These are phyloP conservation scores for Rhizopogon roseolus DNA, from an alignment of 768 basidiomycete genomes.

Conservation along the genomic window DNA sequence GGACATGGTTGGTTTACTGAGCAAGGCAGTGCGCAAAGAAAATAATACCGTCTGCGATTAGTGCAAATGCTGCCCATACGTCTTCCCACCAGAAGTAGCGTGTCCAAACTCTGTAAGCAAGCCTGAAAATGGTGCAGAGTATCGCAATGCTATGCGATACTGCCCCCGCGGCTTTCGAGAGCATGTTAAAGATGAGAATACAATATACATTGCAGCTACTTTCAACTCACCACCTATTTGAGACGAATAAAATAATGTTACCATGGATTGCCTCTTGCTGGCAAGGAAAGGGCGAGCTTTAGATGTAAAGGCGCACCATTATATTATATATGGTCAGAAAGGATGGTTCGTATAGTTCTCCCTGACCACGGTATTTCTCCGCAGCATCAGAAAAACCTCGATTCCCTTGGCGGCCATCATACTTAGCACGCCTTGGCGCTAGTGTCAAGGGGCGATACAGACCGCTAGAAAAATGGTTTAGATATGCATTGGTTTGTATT, in stretches of 20 bases:
- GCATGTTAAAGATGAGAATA: not conserved
- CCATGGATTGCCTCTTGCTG: not conserved
- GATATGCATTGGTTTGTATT: too few species aligned
- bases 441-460: too few species aligned
- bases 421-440: too few species aligned
- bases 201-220: not conserved
- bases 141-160: conserved; percentile 18
- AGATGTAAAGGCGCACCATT: not conserved
- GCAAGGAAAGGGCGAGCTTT: not conserved
- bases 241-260: not conserved
- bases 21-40: not conserved
- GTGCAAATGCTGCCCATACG: conserved; percentile 16
- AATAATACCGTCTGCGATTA: conserved; percentile 10
- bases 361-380: not conserved
- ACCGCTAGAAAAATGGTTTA: too few species aligned
- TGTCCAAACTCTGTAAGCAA: conserved; percentile 16
- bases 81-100: conserved; percentile 27
- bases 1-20: not conserved
- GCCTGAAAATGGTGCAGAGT: conserved; percentile 16
- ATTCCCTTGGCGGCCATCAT: too few species aligned
- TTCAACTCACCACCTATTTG: not conserved
- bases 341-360: too few species aligned
- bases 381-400: too few species aligned
- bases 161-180: conserved; percentile 9
- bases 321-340: not conserved